Base-by-base conservation (phyloP, 352 stramenopile genomes). In the Nothophytophthora sp. region DNA sequence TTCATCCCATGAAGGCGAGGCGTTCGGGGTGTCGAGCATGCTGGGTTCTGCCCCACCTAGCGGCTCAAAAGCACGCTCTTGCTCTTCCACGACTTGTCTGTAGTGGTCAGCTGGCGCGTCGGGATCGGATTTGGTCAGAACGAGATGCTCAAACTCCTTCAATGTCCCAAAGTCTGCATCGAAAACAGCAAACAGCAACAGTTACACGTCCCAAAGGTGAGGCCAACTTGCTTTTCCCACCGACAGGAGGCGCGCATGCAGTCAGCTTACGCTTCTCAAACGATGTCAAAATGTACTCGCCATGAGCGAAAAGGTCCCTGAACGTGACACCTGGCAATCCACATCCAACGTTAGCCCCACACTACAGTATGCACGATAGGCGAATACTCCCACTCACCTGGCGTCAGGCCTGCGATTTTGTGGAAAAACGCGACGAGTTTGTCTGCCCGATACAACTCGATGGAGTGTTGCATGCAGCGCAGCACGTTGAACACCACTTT, bases 251-350 rank as follows among this genome's bases (percentile, higher is more conserved):
- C 5, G 5, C 27, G 45, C 8, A 13, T 15, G 46, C 18, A 37
- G n/a, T n/a, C 23, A 33, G 30, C 74, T 38, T 74, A 83, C 74
- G 61, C 27, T 72, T 43, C 34, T 81, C 47, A 49, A 80, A 81
- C 24, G 62, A 32, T 22, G 58, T 70, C 13, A 86, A n/a, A 42
- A 83, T 71, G n/a, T 61, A 38, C 11, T 78, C 50, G 5, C 37
- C 69, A 32, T 68, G 23, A 22, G 57, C 53, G 15, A 73, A 70
- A 19, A 78, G 35, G 7, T 70, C 55, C 34, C 47, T 44, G 41
- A 76, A 54, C 18, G 43, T 70, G 18, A 73, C 27, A 15, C 46
- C 72, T 83, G 28, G 8, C 52, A 52, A 47, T 12, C 9, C 37
- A 32, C 32, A 36, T 12, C 8, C 4, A 35, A 38, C 11, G 27